A percentile compares a stretch with the other conserved stretches of the same genome.
Conservation (phyloP, 1,139 yeast species). For the Yueomyces sp. region DNA sequence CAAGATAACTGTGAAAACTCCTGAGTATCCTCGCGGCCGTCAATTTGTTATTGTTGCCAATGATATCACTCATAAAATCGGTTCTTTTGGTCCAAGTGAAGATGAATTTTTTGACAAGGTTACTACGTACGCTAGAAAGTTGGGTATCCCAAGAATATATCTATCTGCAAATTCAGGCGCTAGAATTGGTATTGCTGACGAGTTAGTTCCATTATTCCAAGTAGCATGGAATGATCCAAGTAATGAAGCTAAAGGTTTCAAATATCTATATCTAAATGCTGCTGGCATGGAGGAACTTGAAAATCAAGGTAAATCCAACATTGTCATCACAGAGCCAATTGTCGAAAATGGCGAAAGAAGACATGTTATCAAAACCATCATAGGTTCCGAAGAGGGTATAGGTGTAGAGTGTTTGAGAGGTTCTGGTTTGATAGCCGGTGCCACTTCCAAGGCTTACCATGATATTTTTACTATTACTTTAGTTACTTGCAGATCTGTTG, state of each 20-base stretch:
- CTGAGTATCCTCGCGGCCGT: slow-evolving; percentile 95
- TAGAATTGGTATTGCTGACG: slow-evolving; percentile 96
- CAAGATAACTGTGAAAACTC: slow-evolving; percentile 81
- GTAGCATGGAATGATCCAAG: slow-evolving; percentile 83
- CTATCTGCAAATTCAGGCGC: slow-evolving; percentile 98
- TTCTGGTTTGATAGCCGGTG: slow-evolving; percentile 97
- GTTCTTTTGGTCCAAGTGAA: slow-evolving; percentile 98
- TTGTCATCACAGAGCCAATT: slow-evolving; percentile 64
- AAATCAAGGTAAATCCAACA: slow-evolving; percentile 43
- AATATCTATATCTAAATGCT: slow-evolving; percentile 68
- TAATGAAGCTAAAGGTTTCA: slow-evolving; percentile 76
- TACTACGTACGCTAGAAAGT: slow-evolving; percentile 78
- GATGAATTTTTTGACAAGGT: slow-evolving; percentile 84
- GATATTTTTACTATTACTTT: slow-evolving; percentile 92
- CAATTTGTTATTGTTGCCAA: slow-evolving; percentile 85
- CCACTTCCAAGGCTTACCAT: slow-evolving; percentile 92
- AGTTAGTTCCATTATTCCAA: slow-evolving; percentile 73
- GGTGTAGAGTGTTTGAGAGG: slow-evolving; percentile 98
- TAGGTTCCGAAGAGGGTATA: slow-evolving; percentile 91
- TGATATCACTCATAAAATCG: slow-evolving; percentile 94
- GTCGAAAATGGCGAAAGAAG: slow-evolving; percentile 82
- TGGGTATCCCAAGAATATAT: slow-evolving; percentile 90
- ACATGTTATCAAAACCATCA: slow-evolving; percentile 65
- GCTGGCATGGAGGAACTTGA: slow-evolving; percentile 53
- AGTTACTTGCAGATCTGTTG: slow-evolving; percentile 97